Conservation (phyloP, 129 eudicot species). For the Escallonia rubra region DNA sequence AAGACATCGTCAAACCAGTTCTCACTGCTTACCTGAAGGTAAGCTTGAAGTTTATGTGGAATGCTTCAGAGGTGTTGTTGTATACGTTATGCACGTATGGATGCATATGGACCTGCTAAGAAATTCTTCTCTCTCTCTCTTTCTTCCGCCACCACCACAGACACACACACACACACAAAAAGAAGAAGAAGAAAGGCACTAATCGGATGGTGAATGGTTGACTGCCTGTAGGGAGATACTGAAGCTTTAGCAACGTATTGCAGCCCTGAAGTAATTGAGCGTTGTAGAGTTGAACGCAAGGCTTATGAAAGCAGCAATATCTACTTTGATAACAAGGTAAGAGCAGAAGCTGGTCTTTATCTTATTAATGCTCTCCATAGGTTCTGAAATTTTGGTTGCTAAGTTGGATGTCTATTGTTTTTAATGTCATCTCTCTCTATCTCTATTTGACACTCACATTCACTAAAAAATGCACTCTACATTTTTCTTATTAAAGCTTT, state of each 20-base stretch:
- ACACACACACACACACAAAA: no score
- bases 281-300: slow-evolving; percentile 77
- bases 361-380: background rate
- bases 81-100: no score
- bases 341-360: background rate
- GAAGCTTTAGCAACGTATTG: slow-evolving; percentile 66
- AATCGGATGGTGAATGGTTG: slow-evolving; percentile 5
- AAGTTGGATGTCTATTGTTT: background rate
- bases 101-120: no score
- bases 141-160: background rate
- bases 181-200: no score
- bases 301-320: slow-evolving; percentile 65
- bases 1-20: slow-evolving; percentile 82
- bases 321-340: slow-evolving; percentile 85
- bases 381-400: no score
- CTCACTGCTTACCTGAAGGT: slow-evolving; percentile 78
- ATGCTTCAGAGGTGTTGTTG: background rate
- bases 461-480: no score
- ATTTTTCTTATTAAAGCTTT: no score
- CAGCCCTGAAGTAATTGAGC: slow-evolving; percentile 66
- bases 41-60: slow-evolving; percentile 25
- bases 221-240: slow-evolving; percentile 60
- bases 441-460: background rate
- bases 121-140: background rate
- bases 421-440: background rate